Base-by-base conservation (phyloP, 371 early-diverging fungal species). In the Encephalitozoon cuniculi region DNA sequence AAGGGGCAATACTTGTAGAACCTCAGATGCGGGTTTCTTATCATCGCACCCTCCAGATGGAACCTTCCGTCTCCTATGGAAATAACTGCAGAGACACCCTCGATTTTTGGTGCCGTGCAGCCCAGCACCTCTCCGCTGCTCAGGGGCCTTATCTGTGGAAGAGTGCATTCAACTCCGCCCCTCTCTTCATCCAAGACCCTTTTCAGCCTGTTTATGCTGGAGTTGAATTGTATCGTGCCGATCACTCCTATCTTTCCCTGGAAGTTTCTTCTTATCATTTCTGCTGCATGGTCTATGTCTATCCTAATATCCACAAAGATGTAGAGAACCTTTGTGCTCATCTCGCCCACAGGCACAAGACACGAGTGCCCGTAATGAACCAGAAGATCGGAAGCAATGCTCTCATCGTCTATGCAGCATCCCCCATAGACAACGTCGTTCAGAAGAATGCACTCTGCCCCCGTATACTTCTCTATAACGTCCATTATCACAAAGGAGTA, bases 361-460 rank as follows among this genome's bases (percentile, higher is more conserved):
- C 99, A 99, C 64, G 92, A 92, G 85, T 99, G 99, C 0, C 97
- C 99, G 80, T 95, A 99, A 83, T 99, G 99, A 15, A 99, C 89
- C 83, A 99, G 86, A 77, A 95, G 92, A 83, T 99, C 97, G 83
- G 95, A 94, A 0, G 90, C 93, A 3, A 95, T 86, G 0, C 94
- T 93, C 79, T 88, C 93, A 80, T 97, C 97, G 84, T 99, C 99
- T 32, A 99, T 88, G 84, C 99, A 99, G 83, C 99, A 99, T 12
- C 97, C 99, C 30, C 99, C 99, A 82, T 99, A 99, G 0, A 97
- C 97, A 2, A 99, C 99, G 86, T 99, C 97, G 21, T 93, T 94
- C 91, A 98, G 93, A 46, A 97, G 90, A 23, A 94, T 86, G 5
- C 92, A 94, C 3, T 91, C 93, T 15, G 88, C 86, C 79, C 89